These are phyloP conservation scores for Forsythia viridissima DNA, from an alignment of 257 asterid species.

Conservation along the genomic window DNA sequence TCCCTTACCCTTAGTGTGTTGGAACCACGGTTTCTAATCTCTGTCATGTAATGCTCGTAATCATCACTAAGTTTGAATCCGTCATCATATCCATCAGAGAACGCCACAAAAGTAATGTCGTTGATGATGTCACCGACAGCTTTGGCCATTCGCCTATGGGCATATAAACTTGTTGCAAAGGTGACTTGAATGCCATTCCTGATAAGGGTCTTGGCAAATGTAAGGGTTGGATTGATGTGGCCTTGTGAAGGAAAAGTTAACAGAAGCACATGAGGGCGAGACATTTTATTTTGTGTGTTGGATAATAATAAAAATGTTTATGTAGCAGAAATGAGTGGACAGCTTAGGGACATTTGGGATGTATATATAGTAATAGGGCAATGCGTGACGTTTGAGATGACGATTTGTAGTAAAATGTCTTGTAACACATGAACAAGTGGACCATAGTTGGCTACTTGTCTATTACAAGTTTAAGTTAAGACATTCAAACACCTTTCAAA, in stretches of 20 bases:
- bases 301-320: background rate
- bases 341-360: background rate
- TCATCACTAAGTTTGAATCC: conserved; percentile 37
- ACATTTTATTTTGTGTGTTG: conserved; percentile 23
- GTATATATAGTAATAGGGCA: background rate
- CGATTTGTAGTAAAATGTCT: background rate
- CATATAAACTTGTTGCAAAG: conserved; percentile 45
- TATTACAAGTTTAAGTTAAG: no score
- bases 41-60: conserved; percentile 18
- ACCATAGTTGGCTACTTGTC: no score
- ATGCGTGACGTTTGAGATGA: background rate
- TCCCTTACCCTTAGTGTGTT: conserved; percentile 32
- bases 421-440: no score
- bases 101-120: conserved; percentile 45
- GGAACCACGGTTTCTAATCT: conserved; percentile 37
- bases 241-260: conserved; percentile 63
- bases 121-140: conserved; percentile 5
- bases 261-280: conserved; percentile 42
- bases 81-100: conserved; percentile 62
- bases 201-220: conserved; percentile 49
- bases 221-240: conserved; percentile 74
- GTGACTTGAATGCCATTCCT: conserved; percentile 53
- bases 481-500: no score
- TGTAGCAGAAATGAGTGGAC: background rate
- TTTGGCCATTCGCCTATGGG: conserved; percentile 38